A percentile compares a stretch with the other conserved stretches of the same genome.
These are phyloP conservation scores for Tetragonia tetragonoides DNA, from an alignment of 148 eudicot genomes.

Conservation along the genomic window DNA sequence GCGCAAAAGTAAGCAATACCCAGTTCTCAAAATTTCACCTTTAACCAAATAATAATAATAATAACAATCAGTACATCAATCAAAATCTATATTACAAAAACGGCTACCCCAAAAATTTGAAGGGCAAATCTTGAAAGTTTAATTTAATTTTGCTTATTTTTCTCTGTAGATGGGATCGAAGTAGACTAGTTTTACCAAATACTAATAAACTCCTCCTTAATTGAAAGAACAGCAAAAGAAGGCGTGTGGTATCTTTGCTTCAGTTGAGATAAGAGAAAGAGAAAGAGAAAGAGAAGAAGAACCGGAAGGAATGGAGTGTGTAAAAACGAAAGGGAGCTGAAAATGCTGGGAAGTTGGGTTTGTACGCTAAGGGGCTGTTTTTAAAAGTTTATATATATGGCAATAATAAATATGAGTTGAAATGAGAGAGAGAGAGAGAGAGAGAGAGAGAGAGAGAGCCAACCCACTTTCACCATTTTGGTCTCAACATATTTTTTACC, in stretches of 20 bases:
- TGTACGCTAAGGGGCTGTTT: background rate
- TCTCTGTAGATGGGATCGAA: constrained; percentile 11
- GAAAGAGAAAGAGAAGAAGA: background rate
- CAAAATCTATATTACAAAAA: background rate
- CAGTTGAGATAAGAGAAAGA: background rate
- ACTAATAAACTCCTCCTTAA: background rate
- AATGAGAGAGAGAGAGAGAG: background rate
- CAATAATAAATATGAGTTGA: background rate
- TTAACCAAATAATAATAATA: constrained; percentile 10
- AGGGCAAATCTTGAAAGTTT: background rate
- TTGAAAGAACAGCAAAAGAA: background rate
- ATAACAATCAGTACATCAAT: background rate
- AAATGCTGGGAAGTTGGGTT: constrained; percentile 12
- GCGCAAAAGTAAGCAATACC: background rate
- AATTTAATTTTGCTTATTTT: background rate
- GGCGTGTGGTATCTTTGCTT: constrained; percentile 5
- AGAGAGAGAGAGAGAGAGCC: background rate
- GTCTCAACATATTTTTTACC: background rate
- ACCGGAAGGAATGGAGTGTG: background rate
- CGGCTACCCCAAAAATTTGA: background rate
- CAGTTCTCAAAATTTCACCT: constrained; percentile 1
- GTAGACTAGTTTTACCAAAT: background rate
- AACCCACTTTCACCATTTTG: background rate
- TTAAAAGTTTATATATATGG: background rate
- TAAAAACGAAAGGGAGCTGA: background rate